A percentile compares a stretch with the other conserved stretches of the same genome.
phyloP scores from a whole-genome alignment of 1,284 basidiomycete genomes.

The Inonotus obliquus region DNA sequence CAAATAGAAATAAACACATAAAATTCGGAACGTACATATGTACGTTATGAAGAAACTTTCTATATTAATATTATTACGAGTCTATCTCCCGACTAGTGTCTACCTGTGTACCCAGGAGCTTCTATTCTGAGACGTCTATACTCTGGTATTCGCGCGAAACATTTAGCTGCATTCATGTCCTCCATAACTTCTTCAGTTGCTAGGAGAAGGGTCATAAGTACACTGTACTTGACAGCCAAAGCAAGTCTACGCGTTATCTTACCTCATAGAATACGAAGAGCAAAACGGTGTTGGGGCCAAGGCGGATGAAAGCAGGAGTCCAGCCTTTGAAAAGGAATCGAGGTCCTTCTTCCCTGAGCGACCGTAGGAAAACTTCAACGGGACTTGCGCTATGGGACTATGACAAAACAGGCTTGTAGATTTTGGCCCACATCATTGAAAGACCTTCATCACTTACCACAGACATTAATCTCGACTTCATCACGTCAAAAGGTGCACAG shows the following conservation, averaged over 20 bases:
- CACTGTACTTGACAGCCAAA: neutral
- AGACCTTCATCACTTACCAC: constrained; percentile 41
- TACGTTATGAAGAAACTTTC: too few relatives aligned
- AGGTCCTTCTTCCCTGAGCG: constrained; percentile 70
- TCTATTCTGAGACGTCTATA: neutral
- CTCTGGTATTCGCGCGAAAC: neutral
- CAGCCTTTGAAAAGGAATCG: constrained; percentile 87
- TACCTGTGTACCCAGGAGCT: too few relatives aligned
- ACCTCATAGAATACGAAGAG: constrained; percentile 86
- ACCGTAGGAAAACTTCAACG: constrained; percentile 48
- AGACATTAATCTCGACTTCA: constrained; percentile 76
- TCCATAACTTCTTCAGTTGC: constrained; percentile 19
- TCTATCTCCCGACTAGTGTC: too few relatives aligned
- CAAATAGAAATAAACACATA: neutral
- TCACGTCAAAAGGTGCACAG: constrained; percentile 85
- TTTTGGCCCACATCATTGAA: neutral
- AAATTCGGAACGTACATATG: too few relatives aligned
- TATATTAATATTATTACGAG: too few relatives aligned
- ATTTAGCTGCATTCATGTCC: neutral
- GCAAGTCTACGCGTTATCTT: constrained; percentile 17
- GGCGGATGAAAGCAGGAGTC: constrained; percentile 80
- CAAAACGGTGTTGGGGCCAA: constrained; percentile 80
- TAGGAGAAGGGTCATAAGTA: neutral
- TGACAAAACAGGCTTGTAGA: neutral
- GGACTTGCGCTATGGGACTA: constrained; percentile 48